Percentiles rank a stretch among this genome's conserved stretches.
phyloP scores from a whole-genome alignment of 2,329 filamentous ascomycete species.

The Emericellopsis atlantica region DNA sequence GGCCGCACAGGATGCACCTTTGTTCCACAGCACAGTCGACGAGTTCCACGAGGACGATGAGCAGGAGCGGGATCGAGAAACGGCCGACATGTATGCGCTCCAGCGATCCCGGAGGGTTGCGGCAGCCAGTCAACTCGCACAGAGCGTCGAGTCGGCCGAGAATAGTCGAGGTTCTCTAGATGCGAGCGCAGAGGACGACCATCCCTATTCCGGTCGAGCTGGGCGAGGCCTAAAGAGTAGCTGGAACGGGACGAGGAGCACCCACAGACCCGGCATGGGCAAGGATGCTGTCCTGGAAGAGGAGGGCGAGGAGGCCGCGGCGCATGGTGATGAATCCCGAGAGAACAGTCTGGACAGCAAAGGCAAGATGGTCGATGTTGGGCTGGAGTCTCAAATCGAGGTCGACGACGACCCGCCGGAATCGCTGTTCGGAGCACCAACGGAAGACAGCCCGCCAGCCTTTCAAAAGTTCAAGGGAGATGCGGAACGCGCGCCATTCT shows the following conservation, averaged over 20 bases:
- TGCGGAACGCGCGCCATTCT: constrained; percentile 23
- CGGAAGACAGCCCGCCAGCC: constrained; percentile 43
- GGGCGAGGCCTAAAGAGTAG: constrained; percentile 48
- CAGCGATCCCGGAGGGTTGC: constrained; percentile 84
- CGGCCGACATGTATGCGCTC: constrained; percentile 86
- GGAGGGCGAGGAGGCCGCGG: constrained; percentile 25
- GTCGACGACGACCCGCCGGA: constrained; percentile 45
- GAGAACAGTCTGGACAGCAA: constrained; percentile 15
- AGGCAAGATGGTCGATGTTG: constrained; percentile 75
- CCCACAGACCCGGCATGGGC: constrained; percentile 12
- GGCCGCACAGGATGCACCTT: constrained; percentile 63
- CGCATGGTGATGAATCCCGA: constrained; percentile 15
- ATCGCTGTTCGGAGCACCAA: constrained; percentile 39
- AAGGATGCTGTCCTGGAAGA: constrained; percentile 22
- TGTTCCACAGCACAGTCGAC: constrained; percentile 89
- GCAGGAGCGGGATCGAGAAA: constrained; percentile 77
- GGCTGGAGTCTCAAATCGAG: constrained; percentile 56
- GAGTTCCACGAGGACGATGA: constrained; percentile 91
- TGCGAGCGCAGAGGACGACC: constrained; percentile 14
- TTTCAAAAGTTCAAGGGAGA: constrained; percentile 46
- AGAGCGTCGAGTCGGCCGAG: constrained; percentile 68
- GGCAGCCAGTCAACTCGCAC: constrained; percentile 68
- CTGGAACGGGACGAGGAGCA: constrained; percentile 44
- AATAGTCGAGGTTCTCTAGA: constrained; percentile 24
- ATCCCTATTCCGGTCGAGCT: constrained; percentile 28